Base-by-base conservation (phyloP, 345 rosid genomes). In the Noccaea bulbosa region DNA sequence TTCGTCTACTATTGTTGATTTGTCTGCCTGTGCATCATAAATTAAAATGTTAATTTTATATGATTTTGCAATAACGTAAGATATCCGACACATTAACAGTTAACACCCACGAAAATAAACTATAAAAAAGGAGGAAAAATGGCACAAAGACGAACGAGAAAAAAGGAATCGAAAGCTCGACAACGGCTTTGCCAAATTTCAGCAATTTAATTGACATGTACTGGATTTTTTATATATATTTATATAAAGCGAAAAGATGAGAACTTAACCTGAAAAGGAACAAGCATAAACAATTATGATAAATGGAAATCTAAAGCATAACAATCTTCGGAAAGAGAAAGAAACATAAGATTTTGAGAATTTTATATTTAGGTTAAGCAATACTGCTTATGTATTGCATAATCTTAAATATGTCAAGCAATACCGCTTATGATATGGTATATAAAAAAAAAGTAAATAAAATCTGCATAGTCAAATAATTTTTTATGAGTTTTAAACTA, bases 1-100 rank as follows among this genome's bases (percentile, higher is more conserved):
- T 74, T 86, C 97, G 51, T 86, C 87, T 38, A 90, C 89, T 37
- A 84, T 77, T 37, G 85, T 78, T 71, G 92, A 81, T 64, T 90
- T 90, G 76, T 90, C 94, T 41, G 85, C 89, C 94, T 90, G 80
- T 55, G 47, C 11, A 73, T 40, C 14, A 20, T 12, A 12, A 7
- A 44, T 44, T 37, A 68, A 54, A 40, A 66, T 16, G 52, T 59
- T 43, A 67, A 11, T 17, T 50, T 60, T 30, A 17, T 51, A 69
- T 59, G 14, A 8, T 47, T 59, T 11, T 69, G 17, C 48, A 55
- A 55, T 69, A 56, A 65, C 45, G 51, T 62, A 61, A 35, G 53
- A 41, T 44, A 49, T 66, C 54, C 39, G 53, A 40, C 38, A 60
- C 43, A 61, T 40, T 61, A 50, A 49, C n/a, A 72, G 50, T 40